Conservation (phyloP, 2,329 filamentous ascomycete species). For the Colletotrichum graminicola region DNA sequence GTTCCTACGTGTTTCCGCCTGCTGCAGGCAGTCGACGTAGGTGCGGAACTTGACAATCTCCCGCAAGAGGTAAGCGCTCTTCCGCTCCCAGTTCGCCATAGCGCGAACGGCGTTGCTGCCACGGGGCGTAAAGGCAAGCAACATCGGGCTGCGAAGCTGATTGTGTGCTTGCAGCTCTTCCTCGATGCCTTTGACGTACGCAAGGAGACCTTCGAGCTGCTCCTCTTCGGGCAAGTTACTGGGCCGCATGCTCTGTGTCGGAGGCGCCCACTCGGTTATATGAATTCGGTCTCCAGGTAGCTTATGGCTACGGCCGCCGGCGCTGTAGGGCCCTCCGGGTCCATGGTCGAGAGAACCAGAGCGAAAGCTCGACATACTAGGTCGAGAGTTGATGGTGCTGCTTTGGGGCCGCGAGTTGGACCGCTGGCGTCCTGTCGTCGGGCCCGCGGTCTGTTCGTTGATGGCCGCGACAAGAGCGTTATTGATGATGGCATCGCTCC, state of each 20-base stretch:
- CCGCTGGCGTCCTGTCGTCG: slow-evolving; percentile 46
- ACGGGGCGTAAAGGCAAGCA: slow-evolving; percentile 88
- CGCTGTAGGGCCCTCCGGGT: slow-evolving; percentile 39
- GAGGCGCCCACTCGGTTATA: slow-evolving; percentile 90
- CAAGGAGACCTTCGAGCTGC: slow-evolving; percentile 79
- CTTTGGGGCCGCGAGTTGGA: slow-evolving; percentile 63
- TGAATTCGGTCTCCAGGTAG: slow-evolving; percentile 86
- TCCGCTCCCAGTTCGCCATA: slow-evolving; percentile 97
- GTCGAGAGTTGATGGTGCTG: slow-evolving; percentile 56
- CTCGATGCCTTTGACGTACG: slow-evolving; percentile 88
- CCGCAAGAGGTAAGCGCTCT: slow-evolving; percentile 88
- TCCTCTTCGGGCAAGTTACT: slow-evolving; percentile 83
- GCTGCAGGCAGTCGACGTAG: slow-evolving; percentile 87
- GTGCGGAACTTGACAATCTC: slow-evolving; percentile 98
- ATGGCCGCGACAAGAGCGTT: slow-evolving; percentile 66
- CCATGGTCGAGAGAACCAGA: slow-evolving; percentile 73
- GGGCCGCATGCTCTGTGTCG: slow-evolving; percentile 89
- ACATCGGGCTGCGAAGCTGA: slow-evolving; percentile 86
- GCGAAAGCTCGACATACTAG: slow-evolving; percentile 65
- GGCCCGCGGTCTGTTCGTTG: slow-evolving; percentile 58
- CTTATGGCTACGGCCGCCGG: slow-evolving; percentile 63
- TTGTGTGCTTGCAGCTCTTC: slow-evolving; percentile 89
- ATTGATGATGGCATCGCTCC: slow-evolving; percentile 86
- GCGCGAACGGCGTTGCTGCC: slow-evolving; percentile 85
- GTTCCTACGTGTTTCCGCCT: slow-evolving; percentile 76